Evolutionary conservation across 495 filamentous ascomycete genomes (phyloP).

Genomic region (Beverwykella pulmonaria): DNA sequence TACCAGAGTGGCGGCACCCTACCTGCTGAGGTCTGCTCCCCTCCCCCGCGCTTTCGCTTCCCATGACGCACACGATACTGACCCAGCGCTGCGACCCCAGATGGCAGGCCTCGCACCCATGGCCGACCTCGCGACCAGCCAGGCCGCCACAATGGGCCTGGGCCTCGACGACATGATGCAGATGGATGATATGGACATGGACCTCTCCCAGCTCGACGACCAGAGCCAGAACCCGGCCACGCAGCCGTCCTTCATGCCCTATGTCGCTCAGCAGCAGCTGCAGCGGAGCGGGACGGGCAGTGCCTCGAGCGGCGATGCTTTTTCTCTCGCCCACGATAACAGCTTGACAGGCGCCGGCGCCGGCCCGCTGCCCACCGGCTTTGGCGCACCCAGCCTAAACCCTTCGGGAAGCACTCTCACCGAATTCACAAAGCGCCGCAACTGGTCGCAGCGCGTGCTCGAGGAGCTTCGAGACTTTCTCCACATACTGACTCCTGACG

Average conservation of each 20-base stretch:
- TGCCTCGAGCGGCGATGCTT: constrained; percentile 34
- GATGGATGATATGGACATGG: constrained; percentile 39
- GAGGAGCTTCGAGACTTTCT: constrained; percentile 89
- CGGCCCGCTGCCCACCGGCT: constrained; percentile 60
- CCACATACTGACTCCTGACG: constrained; percentile 82
- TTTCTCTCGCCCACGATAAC: constrained; percentile 34
- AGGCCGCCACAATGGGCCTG: not conserved
- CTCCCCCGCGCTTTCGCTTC: not conserved
- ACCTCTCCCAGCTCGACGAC: constrained; percentile 37
- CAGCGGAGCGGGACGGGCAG: constrained; percentile 24
- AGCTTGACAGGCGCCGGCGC: constrained; percentile 55
- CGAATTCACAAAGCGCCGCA: constrained; percentile 79
- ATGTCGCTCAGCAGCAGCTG: constrained; percentile 14
- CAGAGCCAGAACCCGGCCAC: constrained; percentile 23
- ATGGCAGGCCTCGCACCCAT: constrained; percentile 28
- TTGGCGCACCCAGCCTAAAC: constrained; percentile 53
- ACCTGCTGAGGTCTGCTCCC: constrained; percentile 25
- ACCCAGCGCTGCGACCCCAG: constrained; percentile 9
- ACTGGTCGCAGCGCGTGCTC: constrained; percentile 87
- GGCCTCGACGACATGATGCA: constrained; percentile 25
- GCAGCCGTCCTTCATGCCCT: constrained; percentile 18
- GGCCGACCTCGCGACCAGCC: constrained; percentile 14
- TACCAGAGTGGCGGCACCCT: constrained; percentile 36
- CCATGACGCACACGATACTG: constrained; percentile 18
- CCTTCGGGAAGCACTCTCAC: constrained; percentile 68